Base-by-base conservation (phyloP, 1,284 basidiomycete genomes). In the Moniliophthora roreri region DNA sequence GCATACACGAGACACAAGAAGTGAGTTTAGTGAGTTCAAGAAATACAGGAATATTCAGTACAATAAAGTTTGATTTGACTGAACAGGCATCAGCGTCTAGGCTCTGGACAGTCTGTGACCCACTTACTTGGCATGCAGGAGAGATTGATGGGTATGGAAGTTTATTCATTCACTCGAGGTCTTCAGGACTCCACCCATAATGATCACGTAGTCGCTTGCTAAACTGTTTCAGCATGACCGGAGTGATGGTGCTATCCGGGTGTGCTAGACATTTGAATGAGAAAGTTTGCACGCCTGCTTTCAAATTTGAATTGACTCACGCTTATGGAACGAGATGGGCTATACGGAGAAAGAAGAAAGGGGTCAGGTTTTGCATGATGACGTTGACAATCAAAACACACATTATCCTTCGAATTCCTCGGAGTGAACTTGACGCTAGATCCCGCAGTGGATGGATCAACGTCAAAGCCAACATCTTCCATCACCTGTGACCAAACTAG, bases 351-450 rank as follows among this genome's bases (percentile, higher is more conserved):
- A 34, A 46, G 37, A 35, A 57, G 18, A 55, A 52, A 28, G 47
- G 39, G 57, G 61, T 51, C 44, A 50, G 40, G 21, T 13, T 37
- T 40, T 34, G 42, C 26, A 54, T 45, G 48, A n/a, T 51, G 37
- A 7, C 38, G 10, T 11, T n/a, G n/a, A 54, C 42, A 55, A 24
- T 51, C 41, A 37, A 39, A 55, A 40, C 54, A 44, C 39, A 46
- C 39, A 65, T 81, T 63, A 58, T 85, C 84, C 60, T 66, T 72
- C 9, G 37, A 16, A 61, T 86, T 84, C 42, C 85, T 87, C 39
- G 89, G 89, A 65, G 88, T 84, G 61, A 91, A 91, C 23, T 88
- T 79, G 24, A 91, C 89, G 66, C 87, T 89, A 10, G 89, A 91
- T 2, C 89, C 89, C 18, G 89, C 88, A 11, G 87, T 89, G 54